Evolutionary conservation across 805 yeast genomes (phyloP), one percentile per base, ranked within the genome.

Genomic region (Zygotorulaspora sp.): DNA sequence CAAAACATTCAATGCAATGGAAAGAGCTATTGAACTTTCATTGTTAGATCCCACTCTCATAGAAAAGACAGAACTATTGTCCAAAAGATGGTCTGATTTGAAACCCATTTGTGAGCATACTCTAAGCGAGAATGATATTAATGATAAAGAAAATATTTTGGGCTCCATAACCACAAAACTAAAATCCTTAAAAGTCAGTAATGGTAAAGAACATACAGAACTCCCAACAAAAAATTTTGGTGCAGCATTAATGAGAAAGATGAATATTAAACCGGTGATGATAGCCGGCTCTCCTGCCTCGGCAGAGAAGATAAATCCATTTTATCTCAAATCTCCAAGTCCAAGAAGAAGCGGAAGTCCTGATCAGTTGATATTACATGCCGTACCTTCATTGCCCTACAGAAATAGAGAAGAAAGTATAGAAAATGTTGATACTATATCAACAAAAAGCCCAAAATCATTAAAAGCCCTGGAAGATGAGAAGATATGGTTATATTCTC

Each of bases 1-100:
- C 10, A 70, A 65, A 29, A 65, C 70, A 5, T 67, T 67, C 44
- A 55, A 49, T 24, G 48, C 66, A 5, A 57, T 66, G 15, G 62
- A 66, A 36, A 63, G 57, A 29, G 70, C 71, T 3, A 45, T 59
- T n/a, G 68, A 66, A 45, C 73, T 71, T 45, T 52, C 65, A 10
- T 50, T 71, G 23, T 53, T 72, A 4, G 63, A 60, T 26, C 66
- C 70, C 10, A 47, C 39, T 8, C 61, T 63, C 9, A 63, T 63
- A 15, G 56, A 57, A 23, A 50, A 48, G 35, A 59, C 67, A n/a
- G 63, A 65, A 33, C 59, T 58, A 23, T 35, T 66, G 27, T 69
- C 69, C 2, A 52, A 55, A 15, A 48, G 40, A 22, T 67, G 71
- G 71, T 39, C 64, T 11, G 50, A 49, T 9, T 21, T 56, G 6